Percentiles rank a stretch among this genome's conserved stretches.
These are phyloP conservation scores for Spinacia oleracea DNA, from an alignment of 179 eudicot species.

Conservation along the genomic window DNA sequence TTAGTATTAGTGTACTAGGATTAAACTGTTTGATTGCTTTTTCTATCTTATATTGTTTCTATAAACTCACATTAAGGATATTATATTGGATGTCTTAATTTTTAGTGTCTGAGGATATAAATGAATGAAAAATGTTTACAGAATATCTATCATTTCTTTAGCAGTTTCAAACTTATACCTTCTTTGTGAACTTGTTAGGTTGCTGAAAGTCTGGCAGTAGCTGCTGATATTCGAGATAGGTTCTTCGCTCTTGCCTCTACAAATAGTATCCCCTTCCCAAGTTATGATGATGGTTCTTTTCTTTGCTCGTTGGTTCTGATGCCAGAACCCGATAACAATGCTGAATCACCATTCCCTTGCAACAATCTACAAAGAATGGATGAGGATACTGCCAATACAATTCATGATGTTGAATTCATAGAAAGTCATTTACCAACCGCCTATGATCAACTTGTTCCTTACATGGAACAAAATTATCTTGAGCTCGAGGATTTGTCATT, in stretches of 20 bases:
- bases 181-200: conserved; percentile 45
- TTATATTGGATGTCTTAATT: too few species aligned
- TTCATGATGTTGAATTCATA: conserved; percentile 14
- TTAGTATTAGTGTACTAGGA: not conserved
- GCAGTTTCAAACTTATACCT: not conserved
- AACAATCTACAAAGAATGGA: conserved; percentile 12
- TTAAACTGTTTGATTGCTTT: too few species aligned
- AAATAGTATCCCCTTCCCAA: conserved; percentile 6
- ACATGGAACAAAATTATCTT: not conserved
- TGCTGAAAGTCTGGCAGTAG: conserved; percentile 48
- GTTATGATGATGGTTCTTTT: conserved; percentile 17
- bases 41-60: not conserved
- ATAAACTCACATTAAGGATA: not conserved
- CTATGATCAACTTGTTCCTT: conserved; percentile 33
- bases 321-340: conserved; percentile 34
- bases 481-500: conserved; percentile 27
- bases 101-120: too few species aligned
- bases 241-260: conserved; percentile 32
- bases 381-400: conserved; percentile 32
- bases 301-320: conserved; percentile 29
- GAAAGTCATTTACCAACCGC: conserved; percentile 23
- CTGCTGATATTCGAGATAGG: conserved; percentile 40
- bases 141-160: too few species aligned
- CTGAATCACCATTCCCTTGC: conserved; percentile 25
- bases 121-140: too few species aligned